These are phyloP conservation scores for Lentinula guzmanii DNA, from an alignment of 768 basidiomycete species.

Conservation along the genomic window DNA sequence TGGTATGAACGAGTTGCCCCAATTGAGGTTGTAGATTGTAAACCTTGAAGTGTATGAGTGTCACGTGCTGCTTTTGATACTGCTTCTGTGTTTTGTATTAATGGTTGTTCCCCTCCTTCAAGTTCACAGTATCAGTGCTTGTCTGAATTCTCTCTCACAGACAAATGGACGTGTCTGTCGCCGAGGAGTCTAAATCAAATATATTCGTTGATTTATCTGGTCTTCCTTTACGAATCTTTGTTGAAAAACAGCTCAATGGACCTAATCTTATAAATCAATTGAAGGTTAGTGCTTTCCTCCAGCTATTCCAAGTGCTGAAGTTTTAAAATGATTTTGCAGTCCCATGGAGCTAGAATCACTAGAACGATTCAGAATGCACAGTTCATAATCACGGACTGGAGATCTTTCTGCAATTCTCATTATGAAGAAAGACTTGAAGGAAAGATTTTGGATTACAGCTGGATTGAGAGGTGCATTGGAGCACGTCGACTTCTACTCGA, in stretches of 20 bases:
- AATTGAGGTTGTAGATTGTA: no score
- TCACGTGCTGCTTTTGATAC: not conserved
- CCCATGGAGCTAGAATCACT: not conserved
- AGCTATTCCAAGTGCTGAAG: not conserved
- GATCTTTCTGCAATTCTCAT: no score
- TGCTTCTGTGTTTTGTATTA: no score
- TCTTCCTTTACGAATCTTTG: not conserved
- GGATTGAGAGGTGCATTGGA: constrained; percentile 43
- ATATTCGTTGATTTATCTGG: not conserved
- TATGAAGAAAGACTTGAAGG: constrained; percentile 24
- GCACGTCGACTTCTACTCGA: constrained; percentile 38
- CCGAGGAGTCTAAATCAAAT: not conserved
- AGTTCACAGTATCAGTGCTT: no score
- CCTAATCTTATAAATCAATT: constrained; percentile 11
- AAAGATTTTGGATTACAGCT: constrained; percentile 42
- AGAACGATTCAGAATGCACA: constrained; percentile 13
- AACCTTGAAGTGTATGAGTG: not conserved
- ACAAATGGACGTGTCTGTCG: not conserved
- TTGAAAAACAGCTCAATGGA: not conserved
- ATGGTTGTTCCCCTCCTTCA: not conserved
- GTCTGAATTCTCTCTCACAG: not conserved
- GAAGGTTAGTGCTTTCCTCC: constrained; percentile 8
- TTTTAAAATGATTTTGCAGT: not conserved
- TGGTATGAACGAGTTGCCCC: no score
- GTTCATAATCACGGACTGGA: constrained; percentile 29